Conservation (phyloP, 1,139 yeast species). For the Magnusiomyces starmeri region DNA sequence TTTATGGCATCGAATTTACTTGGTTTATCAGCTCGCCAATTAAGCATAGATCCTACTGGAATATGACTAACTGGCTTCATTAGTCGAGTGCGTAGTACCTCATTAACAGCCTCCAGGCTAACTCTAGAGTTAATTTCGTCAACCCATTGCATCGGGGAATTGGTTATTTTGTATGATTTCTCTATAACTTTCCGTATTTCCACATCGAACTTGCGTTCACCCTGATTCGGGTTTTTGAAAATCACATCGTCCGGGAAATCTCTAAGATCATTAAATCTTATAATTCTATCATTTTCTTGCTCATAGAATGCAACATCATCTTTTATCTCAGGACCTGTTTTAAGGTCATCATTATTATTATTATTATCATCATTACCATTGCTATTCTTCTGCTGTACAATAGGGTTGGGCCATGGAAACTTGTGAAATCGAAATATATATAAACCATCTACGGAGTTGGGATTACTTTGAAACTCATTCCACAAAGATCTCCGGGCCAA, state of each 20-base stretch:
- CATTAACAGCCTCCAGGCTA: constrained; percentile 15
- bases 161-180: constrained; percentile 25
- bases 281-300: too few relatives aligned
- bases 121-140: constrained; percentile 28
- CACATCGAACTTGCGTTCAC: constrained; percentile 21
- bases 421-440: constrained; percentile 38
- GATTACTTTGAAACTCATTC: constrained; percentile 25
- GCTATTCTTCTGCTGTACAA: background rate
- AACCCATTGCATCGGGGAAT: constrained; percentile 33
- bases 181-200: constrained; percentile 33
- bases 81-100: background rate
- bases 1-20: too few relatives aligned
- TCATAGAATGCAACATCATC: too few relatives aligned
- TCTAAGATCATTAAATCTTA: too few relatives aligned
- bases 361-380: too few relatives aligned
- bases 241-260: too few relatives aligned
- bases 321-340: too few relatives aligned
- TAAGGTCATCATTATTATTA: too few relatives aligned
- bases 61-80: background rate
- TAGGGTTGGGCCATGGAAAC: constrained; percentile 9
- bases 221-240: too few relatives aligned
- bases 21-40: background rate
- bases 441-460: constrained; percentile 40
- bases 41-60: background rate
- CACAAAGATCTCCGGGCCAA: constrained; percentile 36